Evolutionary conservation across 2,329 filamentous ascomycete genomes (phyloP), one percentile per base, ranked within the genome.

Genomic region (Colletotrichum kahawae): DNA sequence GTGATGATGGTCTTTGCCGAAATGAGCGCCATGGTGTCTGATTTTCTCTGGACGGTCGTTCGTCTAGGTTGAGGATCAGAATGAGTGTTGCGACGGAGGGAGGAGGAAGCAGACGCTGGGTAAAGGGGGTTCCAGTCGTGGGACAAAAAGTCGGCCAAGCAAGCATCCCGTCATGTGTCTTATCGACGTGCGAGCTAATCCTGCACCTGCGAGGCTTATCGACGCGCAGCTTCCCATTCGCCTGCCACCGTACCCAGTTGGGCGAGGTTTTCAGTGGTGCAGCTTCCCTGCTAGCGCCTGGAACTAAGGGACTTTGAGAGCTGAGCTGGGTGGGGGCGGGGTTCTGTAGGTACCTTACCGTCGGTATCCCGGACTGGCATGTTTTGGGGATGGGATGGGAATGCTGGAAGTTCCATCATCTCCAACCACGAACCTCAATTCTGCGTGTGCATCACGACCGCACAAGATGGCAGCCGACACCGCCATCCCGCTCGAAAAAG

Each of bases 1-100:
- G 94, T 93, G 79, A 98, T 93, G 83, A 98, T 93, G 10, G 93
- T 95, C 81, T 91, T 93, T 76, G 93, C 92, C 3, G 95, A 95
- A 81, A 98, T 90, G 83, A 97, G 88, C 36, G 92, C 93, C 96
- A 98, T 98, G 76, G 68, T 87, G 33, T 27, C 65, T 48, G 31
- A 38, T 38, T 24, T 57, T 21, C 4, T 24, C 18, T 21, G 4
- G 29, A 8, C 29, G 57, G n/a, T 36, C 33, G 13, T 33, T 13
- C 16, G n/a, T 33, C 21, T 21, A 24, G 13, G 9, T 63, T 63
- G 13, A 43, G 16, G 8, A 3, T 31, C 24, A 29, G 14, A 27
- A 57, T 57, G 24, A 29, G 57, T 51, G 29, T 31, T 16, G 48
- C 18, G 48, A 57, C 38, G 24, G 57, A 16, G 29, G 33, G 34